phyloP scores from a whole-genome alignment of 768 basidiomycete species.

The Agaricus subrufescens region DNA sequence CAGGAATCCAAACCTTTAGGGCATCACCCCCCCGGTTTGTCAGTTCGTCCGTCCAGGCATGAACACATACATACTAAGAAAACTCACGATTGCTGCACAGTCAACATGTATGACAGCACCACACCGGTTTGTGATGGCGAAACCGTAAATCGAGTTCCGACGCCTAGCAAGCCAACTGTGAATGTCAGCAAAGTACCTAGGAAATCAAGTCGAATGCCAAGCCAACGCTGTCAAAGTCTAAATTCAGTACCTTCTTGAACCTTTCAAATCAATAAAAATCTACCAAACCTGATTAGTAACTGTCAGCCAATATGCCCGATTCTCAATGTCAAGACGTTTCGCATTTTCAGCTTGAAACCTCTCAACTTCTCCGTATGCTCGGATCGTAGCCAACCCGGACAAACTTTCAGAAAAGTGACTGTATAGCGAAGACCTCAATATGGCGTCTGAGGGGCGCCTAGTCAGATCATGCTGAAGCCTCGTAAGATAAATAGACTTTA shows the following conservation, averaged over 20 bases:
- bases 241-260: not conserved
- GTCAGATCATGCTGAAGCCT: not conserved
- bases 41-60: not conserved
- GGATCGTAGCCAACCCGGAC: conserved; percentile 81
- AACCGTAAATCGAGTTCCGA: conserved; percentile 68
- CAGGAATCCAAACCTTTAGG: conserved; percentile 63
- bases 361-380: conserved; percentile 77
- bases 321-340: conserved; percentile 76
- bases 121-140: conserved; percentile 78
- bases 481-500: conserved; percentile 17
- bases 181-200: conserved; percentile 71
- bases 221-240: conserved; percentile 56
- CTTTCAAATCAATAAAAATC: not conserved
- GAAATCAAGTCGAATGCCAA: conserved; percentile 86
- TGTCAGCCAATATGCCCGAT: conserved; percentile 86
- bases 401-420: conserved; percentile 92
- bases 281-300: conserved; percentile 66
- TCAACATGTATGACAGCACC: conserved; percentile 74
- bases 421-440: conserved; percentile 84
- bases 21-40: not conserved
- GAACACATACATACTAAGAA: not conserved
- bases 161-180: conserved; percentile 73
- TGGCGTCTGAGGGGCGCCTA: conserved; percentile 49
- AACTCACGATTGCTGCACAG: conserved; percentile 62
- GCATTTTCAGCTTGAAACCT: conserved; percentile 77